Evolutionary conservation across 331 rosid species (phyloP), one percentile per base, ranked within the genome.

Genomic region (Erythrophleum ivorense): DNA sequence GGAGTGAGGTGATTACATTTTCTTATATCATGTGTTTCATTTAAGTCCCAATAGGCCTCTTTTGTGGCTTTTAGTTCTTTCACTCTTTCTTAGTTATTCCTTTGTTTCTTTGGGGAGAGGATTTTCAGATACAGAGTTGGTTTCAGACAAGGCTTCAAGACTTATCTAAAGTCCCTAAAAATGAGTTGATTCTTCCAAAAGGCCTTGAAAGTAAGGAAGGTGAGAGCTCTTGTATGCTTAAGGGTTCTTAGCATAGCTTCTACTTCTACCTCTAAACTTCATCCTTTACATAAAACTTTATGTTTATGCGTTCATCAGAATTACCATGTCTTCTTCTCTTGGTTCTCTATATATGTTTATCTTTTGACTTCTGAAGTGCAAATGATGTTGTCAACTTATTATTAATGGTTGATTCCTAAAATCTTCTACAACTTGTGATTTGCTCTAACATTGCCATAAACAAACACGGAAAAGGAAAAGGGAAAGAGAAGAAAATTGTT

Each of bases 71-170:
- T 13, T 45, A 18, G 34, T 73, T 55, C 8, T 34, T 4, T 16
- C 18, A 3, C 49, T n/a, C 2, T 69, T 54, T n/a, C 33, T 60
- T 76, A 19, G 76, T n/a, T 69, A 38, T 38, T 80, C 71, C 38
- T 54, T 60, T 67, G 46, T 52, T 73, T 80, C 66, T 38, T 49
- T 49, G 10, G 41, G 59, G 24, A 73, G 31, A 63, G 3, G 38
- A 78, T 62, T 73, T 84, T 78, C 78, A 93, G 99, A 89, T 93
- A 65, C 87, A 89, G 43, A 81, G 67, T 83, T 95, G 99, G 99
- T 91, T 95, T 83, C 82, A 93, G 82, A 79, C 80, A 54, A 85
- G 82, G 80, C 86, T 81, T 64, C 86, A 80, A 64, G 90, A 88
- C 71, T 80, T 62, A 12, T 85, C 87, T 1, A 81, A 87, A 76